Conservation (phyloP, 2,329 filamentous ascomycete genomes). For the Monilinia vaccinii-corymbosi region DNA sequence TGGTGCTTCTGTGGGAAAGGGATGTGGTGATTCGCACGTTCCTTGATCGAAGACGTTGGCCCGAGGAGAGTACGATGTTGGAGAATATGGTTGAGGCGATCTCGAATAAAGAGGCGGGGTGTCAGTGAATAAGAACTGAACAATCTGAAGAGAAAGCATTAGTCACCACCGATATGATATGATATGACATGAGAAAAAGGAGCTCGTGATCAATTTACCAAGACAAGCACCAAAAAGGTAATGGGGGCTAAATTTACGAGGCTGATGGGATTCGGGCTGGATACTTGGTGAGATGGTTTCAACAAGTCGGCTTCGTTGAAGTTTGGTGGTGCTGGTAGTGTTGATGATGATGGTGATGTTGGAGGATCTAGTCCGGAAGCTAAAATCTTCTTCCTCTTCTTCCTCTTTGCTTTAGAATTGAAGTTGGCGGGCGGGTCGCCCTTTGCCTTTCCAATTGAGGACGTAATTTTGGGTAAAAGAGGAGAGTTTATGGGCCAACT, state of each 20-base stretch:
- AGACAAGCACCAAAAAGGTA: conserved; percentile 25
- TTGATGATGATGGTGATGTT: not conserved
- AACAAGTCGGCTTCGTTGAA: not conserved
- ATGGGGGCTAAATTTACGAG: conserved; percentile 29
- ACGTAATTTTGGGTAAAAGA: conserved; percentile 12
- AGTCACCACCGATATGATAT: not conserved
- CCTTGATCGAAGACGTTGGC: conserved; percentile 36
- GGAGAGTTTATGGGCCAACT: conserved; percentile 8
- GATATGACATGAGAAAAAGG: not conserved
- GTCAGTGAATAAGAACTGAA: conserved; percentile 40
- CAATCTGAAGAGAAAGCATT: conserved; percentile 32
- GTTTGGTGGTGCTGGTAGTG: not conserved
- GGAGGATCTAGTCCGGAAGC: not conserved
- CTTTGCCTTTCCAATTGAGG: conserved; percentile 12
- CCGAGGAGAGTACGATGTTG: conserved; percentile 34
- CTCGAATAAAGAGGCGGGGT: conserved; percentile 29
- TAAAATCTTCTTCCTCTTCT: not conserved
- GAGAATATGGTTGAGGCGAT: conserved; percentile 26
- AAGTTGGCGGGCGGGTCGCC: conserved; percentile 7
- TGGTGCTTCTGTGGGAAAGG: conserved; percentile 46
- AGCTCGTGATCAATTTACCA: conserved; percentile 20
- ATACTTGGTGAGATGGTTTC: conserved; percentile 20
- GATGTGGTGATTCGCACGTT: conserved; percentile 45
- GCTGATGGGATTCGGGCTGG: conserved; percentile 21
- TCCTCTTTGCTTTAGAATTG: not conserved